Evolutionary conservation across 108 stramenopile genomes (phyloP).

Genomic region (Stephanodiscus triporus): DNA sequence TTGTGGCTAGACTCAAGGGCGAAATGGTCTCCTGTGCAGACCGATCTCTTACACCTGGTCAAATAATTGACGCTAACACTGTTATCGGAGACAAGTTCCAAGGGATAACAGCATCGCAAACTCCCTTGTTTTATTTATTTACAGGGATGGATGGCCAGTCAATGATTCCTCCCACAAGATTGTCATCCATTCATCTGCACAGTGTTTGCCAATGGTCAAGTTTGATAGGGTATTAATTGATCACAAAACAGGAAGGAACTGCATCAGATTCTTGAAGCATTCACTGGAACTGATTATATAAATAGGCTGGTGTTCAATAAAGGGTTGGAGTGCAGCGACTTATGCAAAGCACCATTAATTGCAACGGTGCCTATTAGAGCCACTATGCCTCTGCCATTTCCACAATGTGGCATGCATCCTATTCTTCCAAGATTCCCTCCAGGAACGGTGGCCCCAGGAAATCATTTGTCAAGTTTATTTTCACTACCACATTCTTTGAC

Average conservation of each 20-base stretch:
- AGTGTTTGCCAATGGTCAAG: constrained; percentile 36
- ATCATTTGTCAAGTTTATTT: too few species aligned
- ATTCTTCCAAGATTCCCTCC: too few species aligned
- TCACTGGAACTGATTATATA: neutral
- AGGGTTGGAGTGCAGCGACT: neutral
- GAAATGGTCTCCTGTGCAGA: constrained; percentile 10
- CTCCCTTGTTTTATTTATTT: neutral
- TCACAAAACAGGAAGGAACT: neutral
- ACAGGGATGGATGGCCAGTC: constrained; percentile 6
- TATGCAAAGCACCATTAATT: neutral
- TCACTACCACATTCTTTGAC: too few species aligned
- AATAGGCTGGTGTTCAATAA: neutral
- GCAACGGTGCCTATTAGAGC: neutral
- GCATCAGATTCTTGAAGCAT: neutral
- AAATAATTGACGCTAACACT: constrained; percentile 20
- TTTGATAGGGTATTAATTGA: constrained; percentile 17
- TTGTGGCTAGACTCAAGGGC: constrained; percentile 39
- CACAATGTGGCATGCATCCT: neutral
- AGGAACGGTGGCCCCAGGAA: too few species aligned
- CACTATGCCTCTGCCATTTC: neutral
- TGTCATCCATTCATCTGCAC: constrained; percentile 32
- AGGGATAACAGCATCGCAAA: neutral
- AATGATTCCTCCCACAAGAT: constrained; percentile 36
- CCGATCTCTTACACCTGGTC: neutral
- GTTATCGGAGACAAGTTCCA: constrained; percentile 46